A percentile compares a stretch with the other conserved stretches of the same genome.
Evolutionary conservation across 805 yeast species (phyloP).

Genomic region (Teunomyces gatunensis): DNA sequence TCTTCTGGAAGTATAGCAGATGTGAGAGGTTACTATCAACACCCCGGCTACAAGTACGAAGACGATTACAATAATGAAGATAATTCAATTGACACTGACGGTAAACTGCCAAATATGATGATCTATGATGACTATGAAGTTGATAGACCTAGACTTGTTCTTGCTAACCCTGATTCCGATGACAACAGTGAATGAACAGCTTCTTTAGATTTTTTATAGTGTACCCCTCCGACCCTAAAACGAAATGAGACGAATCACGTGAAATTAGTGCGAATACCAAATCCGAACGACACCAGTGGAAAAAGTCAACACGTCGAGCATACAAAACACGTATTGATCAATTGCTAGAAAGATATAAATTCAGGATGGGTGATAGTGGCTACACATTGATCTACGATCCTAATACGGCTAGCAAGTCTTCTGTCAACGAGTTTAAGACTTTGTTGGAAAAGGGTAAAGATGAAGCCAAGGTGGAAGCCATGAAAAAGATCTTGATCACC

Average conservation of each 20-base stretch:
- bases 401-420: conserved; percentile 56
- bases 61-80: conserved; percentile 18
- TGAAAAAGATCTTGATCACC: conserved; percentile 81
- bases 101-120: not conserved
- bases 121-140: conserved; percentile 13
- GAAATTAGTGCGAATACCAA: conserved; percentile 3
- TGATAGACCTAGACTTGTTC: conserved; percentile 44
- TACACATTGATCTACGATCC: conserved; percentile 84
- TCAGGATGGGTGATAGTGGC: conserved; percentile 37
- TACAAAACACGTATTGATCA: conserved; percentile 4
- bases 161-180: conserved; percentile 55
- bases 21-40: conserved; percentile 39
- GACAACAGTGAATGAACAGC: conserved; percentile 24
- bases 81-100: conserved; percentile 11
- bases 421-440: conserved; percentile 70
- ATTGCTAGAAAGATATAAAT: not conserved
- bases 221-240: too few species aligned
- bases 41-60: conserved; percentile 34
- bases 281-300: not conserved
- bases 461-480: conserved; percentile 81
- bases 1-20: conserved; percentile 33
- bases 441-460: conserved; percentile 87
- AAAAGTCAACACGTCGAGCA: conserved; percentile 11
- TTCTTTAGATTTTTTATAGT: not conserved
- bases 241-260: not conserved